Base-by-base conservation (phyloP, 83 land plant genomes). In the Picea engelmannii region DNA sequence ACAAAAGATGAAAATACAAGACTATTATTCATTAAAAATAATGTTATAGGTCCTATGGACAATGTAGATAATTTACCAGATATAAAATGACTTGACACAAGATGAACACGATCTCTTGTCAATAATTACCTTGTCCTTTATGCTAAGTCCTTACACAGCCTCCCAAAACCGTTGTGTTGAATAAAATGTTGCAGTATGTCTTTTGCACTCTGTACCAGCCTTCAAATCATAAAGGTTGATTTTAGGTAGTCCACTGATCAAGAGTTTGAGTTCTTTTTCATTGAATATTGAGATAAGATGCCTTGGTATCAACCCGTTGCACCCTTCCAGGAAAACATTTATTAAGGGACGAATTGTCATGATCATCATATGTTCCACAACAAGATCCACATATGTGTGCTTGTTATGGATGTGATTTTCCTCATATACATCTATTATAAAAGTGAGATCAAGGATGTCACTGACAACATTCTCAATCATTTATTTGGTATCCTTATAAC, bases 371-470 rank as follows among this genome's bases (percentile, higher is more conserved):
- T 97, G 98, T 75, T 92, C 99, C 27, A 98, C 96, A 44, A 95
- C 94, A 76, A 90, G 91, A 78, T 97, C 98, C 6, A 97, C 98
- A 89, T 97, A 97, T 74, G 94, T 92, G 71, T 97, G 95, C 83
- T 97, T 97, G 40, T 91, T 93, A 68, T 95, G 91, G 23, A 97
- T 97, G 81, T 88, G 99, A 76, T 97, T 97, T 85, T 97, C 99
- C 81, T 97, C 99, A 88, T 97, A 96, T 6, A 98, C 95, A 88
- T 97, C 99, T 85, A 95, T 94, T 86, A 96, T 97, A 70, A 97
- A 97, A 10, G 96, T 94, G 81, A 95, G 84, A 60, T 89, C 98
- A 42, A 88, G 91, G 7, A 94, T 87, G 44, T 95, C 96, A 85
- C 91, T 97, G 17, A 95, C 87, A 86, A 95, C 98, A 86, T 97